Conservation (phyloP, 2,329 filamentous ascomycete genomes). For the Ilyonectria sp. region DNA sequence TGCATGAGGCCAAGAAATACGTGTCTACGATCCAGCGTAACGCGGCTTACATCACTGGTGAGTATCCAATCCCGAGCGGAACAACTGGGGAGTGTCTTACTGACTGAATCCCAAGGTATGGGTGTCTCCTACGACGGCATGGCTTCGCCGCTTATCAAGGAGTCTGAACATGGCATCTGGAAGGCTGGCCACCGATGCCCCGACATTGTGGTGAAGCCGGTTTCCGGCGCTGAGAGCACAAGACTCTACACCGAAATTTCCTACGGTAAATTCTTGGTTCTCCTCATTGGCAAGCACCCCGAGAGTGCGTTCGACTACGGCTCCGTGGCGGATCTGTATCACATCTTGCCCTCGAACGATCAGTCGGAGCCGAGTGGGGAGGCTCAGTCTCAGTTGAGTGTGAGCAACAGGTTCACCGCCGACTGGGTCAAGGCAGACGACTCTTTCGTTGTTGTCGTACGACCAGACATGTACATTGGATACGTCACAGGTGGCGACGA, state of each 20-base stretch:
- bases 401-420: conserved; percentile 46
- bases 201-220: conserved; percentile 50
- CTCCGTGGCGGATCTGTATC: conserved; percentile 26
- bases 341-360: conserved; percentile 24
- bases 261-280: conserved; percentile 53
- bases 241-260: conserved; percentile 51
- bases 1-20: conserved; percentile 60
- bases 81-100: neutral
- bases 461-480: conserved; percentile 60
- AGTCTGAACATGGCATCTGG: conserved; percentile 54
- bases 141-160: conserved; percentile 53
- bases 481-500: conserved; percentile 48
- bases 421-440: conserved; percentile 46
- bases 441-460: conserved; percentile 49
- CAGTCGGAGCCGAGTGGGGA: neutral
- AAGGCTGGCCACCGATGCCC: conserved; percentile 57
- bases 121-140: conserved; percentile 58
- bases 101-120: conserved; percentile 49
- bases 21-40: conserved; percentile 64
- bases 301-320: conserved; percentile 18
- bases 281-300: conserved; percentile 39
- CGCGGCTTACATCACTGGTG: conserved; percentile 64
- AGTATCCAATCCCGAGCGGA: conserved; percentile 13
- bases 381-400: conserved; percentile 2
- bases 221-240: conserved; percentile 30